phyloP scores from a whole-genome alignment of 371 early-diverging fungal species.

The Syncephalis fuscata region DNA sequence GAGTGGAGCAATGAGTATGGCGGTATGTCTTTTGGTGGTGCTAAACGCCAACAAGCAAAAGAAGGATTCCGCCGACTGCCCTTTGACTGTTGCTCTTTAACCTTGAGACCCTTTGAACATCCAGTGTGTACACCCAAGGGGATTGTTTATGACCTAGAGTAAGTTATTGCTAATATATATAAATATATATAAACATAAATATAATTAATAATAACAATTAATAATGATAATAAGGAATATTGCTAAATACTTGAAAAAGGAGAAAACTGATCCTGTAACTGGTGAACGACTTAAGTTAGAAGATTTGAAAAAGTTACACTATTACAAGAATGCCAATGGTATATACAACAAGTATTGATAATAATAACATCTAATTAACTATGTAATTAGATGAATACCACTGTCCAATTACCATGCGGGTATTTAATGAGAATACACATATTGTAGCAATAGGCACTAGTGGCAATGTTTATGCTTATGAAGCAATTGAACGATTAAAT shows the following conservation, averaged over 20 bases:
- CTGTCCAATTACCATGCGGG: slow-evolving; percentile 82
- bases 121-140: slow-evolving; percentile 83
- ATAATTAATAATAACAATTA: slow-evolving; percentile 10
- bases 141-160: slow-evolving; percentile 65
- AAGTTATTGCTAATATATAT: too few species aligned
- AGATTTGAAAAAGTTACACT: slow-evolving; percentile 57
- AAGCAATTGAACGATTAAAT: slow-evolving; percentile 74
- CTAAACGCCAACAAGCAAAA: slow-evolving; percentile 15
- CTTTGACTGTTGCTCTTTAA: slow-evolving; percentile 72
- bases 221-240: slow-evolving; percentile 41
- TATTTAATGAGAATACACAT: slow-evolving; percentile 71
- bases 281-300: slow-evolving; percentile 59
- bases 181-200: neutral
- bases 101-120: slow-evolving; percentile 69
- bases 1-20: slow-evolving; percentile 81
- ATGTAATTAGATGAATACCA: slow-evolving; percentile 32
- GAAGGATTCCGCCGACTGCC: slow-evolving; percentile 56
- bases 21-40: slow-evolving; percentile 43
- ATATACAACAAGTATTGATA: neutral
- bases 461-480: slow-evolving; percentile 81
- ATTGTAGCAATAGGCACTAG: slow-evolving; percentile 78
- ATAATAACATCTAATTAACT: neutral
- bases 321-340: slow-evolving; percentile 64
- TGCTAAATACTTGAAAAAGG: slow-evolving; percentile 68
- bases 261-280: slow-evolving; percentile 74